Base-by-base conservation (phyloP, 73 alveolate species). In the Paramecium pentaurelia region DNA sequence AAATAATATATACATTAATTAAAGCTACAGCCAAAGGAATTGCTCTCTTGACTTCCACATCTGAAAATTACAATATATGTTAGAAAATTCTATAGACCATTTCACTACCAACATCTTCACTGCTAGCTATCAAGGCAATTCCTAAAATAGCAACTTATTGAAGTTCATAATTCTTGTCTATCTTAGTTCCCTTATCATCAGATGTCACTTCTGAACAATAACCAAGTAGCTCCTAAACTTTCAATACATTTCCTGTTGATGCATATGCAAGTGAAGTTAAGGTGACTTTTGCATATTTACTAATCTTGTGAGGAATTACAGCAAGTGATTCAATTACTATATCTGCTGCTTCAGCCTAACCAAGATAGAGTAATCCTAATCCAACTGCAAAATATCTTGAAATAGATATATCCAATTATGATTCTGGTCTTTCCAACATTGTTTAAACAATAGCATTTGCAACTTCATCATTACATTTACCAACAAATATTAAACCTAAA, bases 361-460 rank as follows among this genome's bases (percentile, higher is more conserved):
- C 99, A n/a, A 98, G 73, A 96, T 95, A 98, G 40, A 98, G 90
- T 27, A 98, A 93, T 42, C 99, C 99, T 44, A 97, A 92, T 44
- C 99, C 99, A n/a, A 98, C 95, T 32, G 99, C 99, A 88, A 95
- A 98, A 77, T 96, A 92, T 91, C 99, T 96, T 22, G 99, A 96
- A 86, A 94, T 94, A 37, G 98, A 97, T 77, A 93, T 88, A 87
- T 97, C 98, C 14, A 97, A 97, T 49, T 93, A 95, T 44, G 96
- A 92, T 27, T 96, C 98, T 22, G 95, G 98, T 64, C 84, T 96
- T 73, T 97, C 99, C 93, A 95, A 83, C 49, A 98, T 95, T 16
- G 98, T 93, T 94, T 97, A 93, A 64, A 98, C 87, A 85, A 99
- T 97, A 36, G 97, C 98, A 89, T 98, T 95, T 22, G 99, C 99